Base-by-base conservation (phyloP, 306 rosid species). In the Trifolium subterraneum region DNA sequence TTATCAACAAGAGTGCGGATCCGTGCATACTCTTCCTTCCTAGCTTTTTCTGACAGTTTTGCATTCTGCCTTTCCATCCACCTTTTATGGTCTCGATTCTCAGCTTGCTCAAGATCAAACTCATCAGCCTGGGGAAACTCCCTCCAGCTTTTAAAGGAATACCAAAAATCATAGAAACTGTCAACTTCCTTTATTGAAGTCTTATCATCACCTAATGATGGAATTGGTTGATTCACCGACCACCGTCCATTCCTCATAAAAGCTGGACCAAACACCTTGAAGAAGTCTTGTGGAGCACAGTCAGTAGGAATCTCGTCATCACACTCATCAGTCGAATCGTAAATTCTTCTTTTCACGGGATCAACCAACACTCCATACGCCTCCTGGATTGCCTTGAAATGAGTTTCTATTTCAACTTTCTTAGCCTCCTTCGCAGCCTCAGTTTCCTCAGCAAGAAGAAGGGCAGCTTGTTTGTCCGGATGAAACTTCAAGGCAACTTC, bases 51-150 rank as follows among this genome's bases (percentile, higher is more conserved):
- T 0, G 97, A 36, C 77, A 95, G 90, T 67, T 95, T 95, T 19
- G 91, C 92, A 86, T 92, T 95, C 82, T 92, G 98, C 83, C 99
- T 95, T 83, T 95, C 99, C 98, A 95, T 95, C 98, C 98, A 95
- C 82, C 99, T 87, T 85, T 52, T 90, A 64, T 95, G 97, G 72
- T 95, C 99, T 78, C 98, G 90, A 70, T 98, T 90, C 78, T 95
- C 99, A 10, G 99, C 93, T 85, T 92, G 96, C 87, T 95, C 99
- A 39, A 92, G 78, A 80, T 95, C 99, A 86, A 82, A 95, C 83
- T 95, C 99, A 68, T 95, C 99, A 54, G 88, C 85, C 76, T 95
- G 99, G 38, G 99, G 98, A 77, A 95, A 95, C 93, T 95, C 99
- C 77, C 99, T 88, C 98, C 99, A 95, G 73, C 99, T 95, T 85